Conservation (phyloP, 768 basidiomycete genomes). For the Leccinellum rugosiceps region DNA sequence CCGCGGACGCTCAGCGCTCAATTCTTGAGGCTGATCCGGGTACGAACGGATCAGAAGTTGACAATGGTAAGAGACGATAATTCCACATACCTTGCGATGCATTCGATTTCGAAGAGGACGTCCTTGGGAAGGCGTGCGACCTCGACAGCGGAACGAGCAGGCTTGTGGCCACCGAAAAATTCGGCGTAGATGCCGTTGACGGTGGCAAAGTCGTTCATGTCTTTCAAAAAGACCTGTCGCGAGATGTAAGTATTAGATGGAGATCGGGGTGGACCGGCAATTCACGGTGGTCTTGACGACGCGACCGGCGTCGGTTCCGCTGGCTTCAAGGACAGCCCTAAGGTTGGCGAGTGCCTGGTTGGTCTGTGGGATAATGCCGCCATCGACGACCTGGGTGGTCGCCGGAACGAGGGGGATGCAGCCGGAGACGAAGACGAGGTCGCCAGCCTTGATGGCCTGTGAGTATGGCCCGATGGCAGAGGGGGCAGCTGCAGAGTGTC, state of each 20-base stretch:
- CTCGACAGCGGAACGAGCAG: slow-evolving; percentile 91
- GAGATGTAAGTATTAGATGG: not conserved
- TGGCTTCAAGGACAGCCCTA: slow-evolving; percentile 76
- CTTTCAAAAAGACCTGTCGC: slow-evolving; percentile 81
- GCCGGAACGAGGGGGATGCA: slow-evolving; percentile 80
- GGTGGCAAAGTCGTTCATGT: slow-evolving; percentile 84
- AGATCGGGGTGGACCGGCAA: slow-evolving; percentile 6
- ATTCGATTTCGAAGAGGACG: slow-evolving; percentile 90
- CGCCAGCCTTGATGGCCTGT: slow-evolving; percentile 80
- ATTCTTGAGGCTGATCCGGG: slow-evolving; percentile 18
- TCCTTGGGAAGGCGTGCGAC: slow-evolving; percentile 86
- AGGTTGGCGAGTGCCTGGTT: slow-evolving; percentile 85
- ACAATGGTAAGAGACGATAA: not conserved
- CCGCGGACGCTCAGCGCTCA: not conserved
- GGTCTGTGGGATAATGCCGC: slow-evolving; percentile 44
- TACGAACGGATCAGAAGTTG: not conserved
- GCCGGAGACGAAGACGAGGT: slow-evolving; percentile 87
- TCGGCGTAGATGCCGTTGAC: slow-evolving; percentile 81
- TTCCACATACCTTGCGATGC: slow-evolving; percentile 64
- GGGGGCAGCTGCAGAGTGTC: slow-evolving; percentile 54
- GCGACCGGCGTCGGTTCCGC: slow-evolving; percentile 72
- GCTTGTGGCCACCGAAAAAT: slow-evolving; percentile 89
- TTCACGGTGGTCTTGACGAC: slow-evolving; percentile 91
- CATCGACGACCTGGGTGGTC: slow-evolving; percentile 45
- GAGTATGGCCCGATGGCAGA: slow-evolving; percentile 85